phyloP scores from a whole-genome alignment of 208 protist genomes.

The Entamoeba invadens region DNA sequence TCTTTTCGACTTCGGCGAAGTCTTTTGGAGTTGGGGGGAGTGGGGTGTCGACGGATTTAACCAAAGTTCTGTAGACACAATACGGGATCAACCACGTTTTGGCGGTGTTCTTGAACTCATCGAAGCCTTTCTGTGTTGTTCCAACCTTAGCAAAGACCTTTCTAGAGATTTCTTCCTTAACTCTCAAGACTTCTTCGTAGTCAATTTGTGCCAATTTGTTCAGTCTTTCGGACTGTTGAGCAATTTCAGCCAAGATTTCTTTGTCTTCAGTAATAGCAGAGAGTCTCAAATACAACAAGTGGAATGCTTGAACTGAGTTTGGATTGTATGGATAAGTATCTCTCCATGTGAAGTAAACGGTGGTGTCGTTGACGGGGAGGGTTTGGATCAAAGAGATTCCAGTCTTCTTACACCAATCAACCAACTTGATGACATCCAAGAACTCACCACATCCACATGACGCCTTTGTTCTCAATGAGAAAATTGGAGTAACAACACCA shows the following conservation, averaged over 20 bases:
- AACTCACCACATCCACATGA: conserved; percentile 55
- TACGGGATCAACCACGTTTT: background rate
- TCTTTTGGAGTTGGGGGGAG: background rate
- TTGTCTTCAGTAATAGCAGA: conserved; percentile 16
- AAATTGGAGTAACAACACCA: conserved; percentile 49
- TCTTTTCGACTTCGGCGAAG: background rate
- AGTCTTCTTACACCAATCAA: conserved; percentile 27
- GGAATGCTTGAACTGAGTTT: conserved; percentile 49
- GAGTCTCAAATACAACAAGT: conserved; percentile 53
- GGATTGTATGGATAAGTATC: conserved; percentile 54
- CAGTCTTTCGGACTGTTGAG: background rate
- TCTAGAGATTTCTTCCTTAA: background rate
- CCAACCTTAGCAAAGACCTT: background rate
- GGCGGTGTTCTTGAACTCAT: background rate
- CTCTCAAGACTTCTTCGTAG: conserved; percentile 30
- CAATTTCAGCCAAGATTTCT: conserved; percentile 9
- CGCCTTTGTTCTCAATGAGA: conserved; percentile 43
- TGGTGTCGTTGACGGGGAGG: conserved; percentile 54
- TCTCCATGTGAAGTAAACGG: conserved; percentile 24
- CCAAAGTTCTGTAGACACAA: background rate
- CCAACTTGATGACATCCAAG: conserved; percentile 35
- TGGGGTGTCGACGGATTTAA: background rate
- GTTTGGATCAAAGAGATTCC: conserved; percentile 47
- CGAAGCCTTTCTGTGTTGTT: background rate
- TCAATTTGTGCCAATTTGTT: conserved; percentile 14